Conservation (phyloP, 139 green algal genomes). For the Microglena sp. region DNA sequence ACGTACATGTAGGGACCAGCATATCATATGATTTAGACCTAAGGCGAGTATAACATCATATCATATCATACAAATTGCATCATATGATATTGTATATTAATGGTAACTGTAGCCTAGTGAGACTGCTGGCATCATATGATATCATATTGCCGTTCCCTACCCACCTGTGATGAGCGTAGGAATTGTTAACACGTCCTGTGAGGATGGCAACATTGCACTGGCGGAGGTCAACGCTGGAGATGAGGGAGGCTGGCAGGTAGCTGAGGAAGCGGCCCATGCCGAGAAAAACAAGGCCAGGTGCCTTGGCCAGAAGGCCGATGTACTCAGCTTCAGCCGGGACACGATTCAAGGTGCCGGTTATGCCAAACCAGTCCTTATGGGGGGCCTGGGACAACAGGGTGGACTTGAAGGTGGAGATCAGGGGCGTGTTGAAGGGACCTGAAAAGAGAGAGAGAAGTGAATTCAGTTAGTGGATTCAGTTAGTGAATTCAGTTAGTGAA, state of each 20-base stretch:
- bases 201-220: slow-evolving; percentile 24
- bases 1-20: no score
- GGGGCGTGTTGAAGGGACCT: slow-evolving; percentile 17
- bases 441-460: neutral
- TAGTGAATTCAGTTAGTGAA: no score
- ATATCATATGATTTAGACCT: no score
- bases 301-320: neutral
- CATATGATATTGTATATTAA: no score
- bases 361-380: slow-evolving; percentile 21
- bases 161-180: slow-evolving; percentile 16
- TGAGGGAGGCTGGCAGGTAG: slow-evolving; percentile 8
- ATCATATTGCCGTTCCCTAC: no score
- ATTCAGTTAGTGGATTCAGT: no score
- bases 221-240: slow-evolving; percentile 20
- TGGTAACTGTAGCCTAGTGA: no score
- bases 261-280: slow-evolving; percentile 30
- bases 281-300: slow-evolving; percentile 25
- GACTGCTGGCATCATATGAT: no score
- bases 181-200: slow-evolving; percentile 32
- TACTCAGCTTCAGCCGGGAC: slow-evolving; percentile 13
- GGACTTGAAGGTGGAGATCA: slow-evolving; percentile 22
- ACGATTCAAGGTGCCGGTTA: slow-evolving; percentile 7
- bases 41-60: no score
- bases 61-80: no score
- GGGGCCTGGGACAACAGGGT: slow-evolving; percentile 4